These are phyloP conservation scores for Capsella bursapastoris DNA, from an alignment of 345 rosid genomes.

Conservation along the genomic window DNA sequence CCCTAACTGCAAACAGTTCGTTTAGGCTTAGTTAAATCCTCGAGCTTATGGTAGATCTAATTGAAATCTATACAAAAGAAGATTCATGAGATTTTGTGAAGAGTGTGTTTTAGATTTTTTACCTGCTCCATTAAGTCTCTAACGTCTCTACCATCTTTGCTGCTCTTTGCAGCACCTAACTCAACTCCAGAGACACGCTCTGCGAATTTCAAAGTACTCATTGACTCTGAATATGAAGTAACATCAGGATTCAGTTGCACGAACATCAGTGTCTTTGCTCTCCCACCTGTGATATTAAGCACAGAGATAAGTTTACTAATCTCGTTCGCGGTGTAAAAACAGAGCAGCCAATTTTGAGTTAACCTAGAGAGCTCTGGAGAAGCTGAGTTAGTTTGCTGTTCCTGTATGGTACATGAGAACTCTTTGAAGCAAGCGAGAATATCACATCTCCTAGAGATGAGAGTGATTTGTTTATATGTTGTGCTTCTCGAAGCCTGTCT, in stretches of 20 bases:
- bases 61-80: conserved; percentile 5
- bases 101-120: conserved; percentile 12
- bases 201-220: conserved; percentile 92
- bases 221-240: conserved; percentile 72
- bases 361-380: conserved; percentile 84
- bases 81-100: not conserved
- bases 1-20: conserved; percentile 57
- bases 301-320: conserved; percentile 8
- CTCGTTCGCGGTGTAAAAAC: not conserved
- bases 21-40: not conserved
- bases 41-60: conserved; percentile 1
- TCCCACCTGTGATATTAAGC: conserved; percentile 63
- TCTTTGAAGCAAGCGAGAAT: conserved; percentile 87
- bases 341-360: conserved; percentile 29
- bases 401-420: conserved; percentile 84
- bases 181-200: conserved; percentile 85
- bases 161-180: conserved; percentile 78
- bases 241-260: conserved; percentile 90
- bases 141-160: conserved; percentile 81
- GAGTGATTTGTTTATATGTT: conserved; percentile 87
- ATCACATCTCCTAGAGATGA: conserved; percentile 96
- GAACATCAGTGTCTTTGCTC: conserved; percentile 89
- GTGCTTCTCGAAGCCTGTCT: conserved; percentile 90
- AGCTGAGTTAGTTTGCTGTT: conserved; percentile 98
- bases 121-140: conserved; percentile 87